These are phyloP conservation scores for Backusella psychrophila DNA, from an alignment of 192 early-diverging fungal species.

Conservation along the genomic window DNA sequence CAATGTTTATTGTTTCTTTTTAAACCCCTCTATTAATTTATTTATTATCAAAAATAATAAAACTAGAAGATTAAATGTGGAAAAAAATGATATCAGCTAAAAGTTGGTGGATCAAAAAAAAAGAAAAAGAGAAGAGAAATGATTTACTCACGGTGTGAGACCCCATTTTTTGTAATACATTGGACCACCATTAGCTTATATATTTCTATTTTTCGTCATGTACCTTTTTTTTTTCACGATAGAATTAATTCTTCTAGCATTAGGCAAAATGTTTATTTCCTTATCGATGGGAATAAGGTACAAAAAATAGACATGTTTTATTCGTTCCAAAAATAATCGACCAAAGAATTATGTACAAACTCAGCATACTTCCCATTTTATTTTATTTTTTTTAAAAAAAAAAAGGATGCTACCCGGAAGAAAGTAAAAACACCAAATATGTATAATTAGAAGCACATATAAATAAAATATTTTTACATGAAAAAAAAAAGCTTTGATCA, in stretches of 20 bases:
- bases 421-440: not conserved
- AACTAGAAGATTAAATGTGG: not conserved
- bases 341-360: not conserved
- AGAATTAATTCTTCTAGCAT: not conserved
- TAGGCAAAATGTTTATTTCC: not conserved
- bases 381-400: not conserved
- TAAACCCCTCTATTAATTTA: not conserved
- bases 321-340: not conserved
- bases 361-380: not conserved
- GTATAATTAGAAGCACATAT: not conserved
- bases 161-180: not conserved
- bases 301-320: not conserved
- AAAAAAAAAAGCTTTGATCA: slow-evolving; percentile 2
- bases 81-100: not conserved
- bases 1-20: not conserved
- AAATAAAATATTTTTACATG: not conserved
- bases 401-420: not conserved
- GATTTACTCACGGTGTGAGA: not conserved
- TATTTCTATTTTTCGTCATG: not conserved
- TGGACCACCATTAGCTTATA: not conserved
- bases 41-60: not conserved
- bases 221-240: not conserved
- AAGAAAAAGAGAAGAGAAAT: not conserved
- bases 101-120: not conserved
- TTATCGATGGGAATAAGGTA: not conserved